Percentiles rank a stretch among this genome's conserved stretches.
Evolutionary conservation across 2,329 filamentous ascomycete genomes (phyloP).

Genomic region (Xylaria sp.): DNA sequence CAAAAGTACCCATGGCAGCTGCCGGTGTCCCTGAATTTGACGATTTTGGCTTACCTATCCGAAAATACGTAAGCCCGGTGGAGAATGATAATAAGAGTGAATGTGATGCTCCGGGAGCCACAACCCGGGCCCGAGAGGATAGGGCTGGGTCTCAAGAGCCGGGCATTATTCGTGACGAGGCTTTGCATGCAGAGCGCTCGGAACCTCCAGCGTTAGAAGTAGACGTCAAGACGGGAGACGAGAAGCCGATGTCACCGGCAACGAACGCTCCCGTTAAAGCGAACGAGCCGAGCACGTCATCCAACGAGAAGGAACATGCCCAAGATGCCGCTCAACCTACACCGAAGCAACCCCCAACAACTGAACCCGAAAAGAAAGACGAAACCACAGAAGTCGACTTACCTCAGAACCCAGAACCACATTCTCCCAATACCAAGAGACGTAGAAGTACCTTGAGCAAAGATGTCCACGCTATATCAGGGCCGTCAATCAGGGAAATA

Average conservation of each 20-base stretch:
- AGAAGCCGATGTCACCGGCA: constrained; percentile 37
- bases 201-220: constrained; percentile 23
- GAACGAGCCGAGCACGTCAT: constrained; percentile 43
- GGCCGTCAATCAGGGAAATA: constrained; percentile 48
- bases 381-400: constrained; percentile 12
- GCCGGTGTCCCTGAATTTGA: constrained; percentile 64
- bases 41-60: constrained; percentile 77
- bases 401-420: constrained; percentile 26
- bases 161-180: neutral
- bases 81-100: constrained; percentile 28
- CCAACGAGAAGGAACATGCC: constrained; percentile 56
- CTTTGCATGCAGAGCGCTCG: neutral
- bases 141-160: neutral
- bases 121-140: constrained; percentile 6
- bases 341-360: constrained; percentile 45
- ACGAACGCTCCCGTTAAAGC: constrained; percentile 38
- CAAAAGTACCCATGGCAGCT: constrained; percentile 47
- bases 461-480: constrained; percentile 47
- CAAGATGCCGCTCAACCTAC: constrained; percentile 52
- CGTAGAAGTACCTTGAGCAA: constrained; percentile 38
- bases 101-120: constrained; percentile 22
- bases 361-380: constrained; percentile 35
- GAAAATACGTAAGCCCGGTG: constrained; percentile 56
- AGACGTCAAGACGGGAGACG: constrained; percentile 24
- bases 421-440: constrained; percentile 31